These are phyloP conservation scores for Scytalidium sp. DNA, from an alignment of 2,329 filamentous ascomycete genomes.

Conservation along the genomic window DNA sequence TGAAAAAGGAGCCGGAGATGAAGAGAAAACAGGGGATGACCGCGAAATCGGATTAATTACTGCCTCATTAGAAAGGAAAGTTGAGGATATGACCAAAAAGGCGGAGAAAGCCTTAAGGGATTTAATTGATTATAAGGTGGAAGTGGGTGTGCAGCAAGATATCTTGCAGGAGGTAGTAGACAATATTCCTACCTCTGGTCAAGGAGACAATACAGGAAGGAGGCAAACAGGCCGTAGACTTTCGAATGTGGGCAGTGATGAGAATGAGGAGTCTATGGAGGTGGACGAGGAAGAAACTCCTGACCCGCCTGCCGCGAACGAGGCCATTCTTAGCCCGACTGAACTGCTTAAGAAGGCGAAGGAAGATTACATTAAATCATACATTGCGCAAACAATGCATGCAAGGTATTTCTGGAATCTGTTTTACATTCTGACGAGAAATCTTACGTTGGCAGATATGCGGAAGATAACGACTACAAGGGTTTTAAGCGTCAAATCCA, in stretches of 20 bases:
- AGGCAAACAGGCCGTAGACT: conserved; percentile 14
- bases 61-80: conserved; percentile 37
- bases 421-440: conserved; percentile 17
- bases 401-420: conserved; percentile 30
- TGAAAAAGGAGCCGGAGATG: conserved; percentile 26
- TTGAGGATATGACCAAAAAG: conserved; percentile 47
- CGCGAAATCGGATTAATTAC: conserved; percentile 35
- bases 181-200: too few relatives aligned
- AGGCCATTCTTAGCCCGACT: conserved; percentile 28
- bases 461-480: conserved; percentile 56
- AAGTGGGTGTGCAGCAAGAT: conserved; percentile 29
- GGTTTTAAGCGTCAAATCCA: conserved; percentile 61
- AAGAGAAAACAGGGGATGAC: conserved; percentile 31
- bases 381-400: conserved; percentile 35
- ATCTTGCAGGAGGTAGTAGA: conserved; percentile 29
- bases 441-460: conserved; percentile 41
- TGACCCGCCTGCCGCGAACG: conserved; percentile 27
- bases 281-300: conserved; percentile 39
- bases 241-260: conserved; percentile 29
- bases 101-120: conserved; percentile 57
- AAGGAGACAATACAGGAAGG: too few relatives aligned
- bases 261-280: conserved; percentile 34
- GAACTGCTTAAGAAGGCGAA: conserved; percentile 33
- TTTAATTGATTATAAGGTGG: conserved; percentile 53
- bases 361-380: conserved; percentile 29